phyloP scores from a whole-genome alignment of 202 grass and related monocot species.

The Brachypodium distachyon region DNA sequence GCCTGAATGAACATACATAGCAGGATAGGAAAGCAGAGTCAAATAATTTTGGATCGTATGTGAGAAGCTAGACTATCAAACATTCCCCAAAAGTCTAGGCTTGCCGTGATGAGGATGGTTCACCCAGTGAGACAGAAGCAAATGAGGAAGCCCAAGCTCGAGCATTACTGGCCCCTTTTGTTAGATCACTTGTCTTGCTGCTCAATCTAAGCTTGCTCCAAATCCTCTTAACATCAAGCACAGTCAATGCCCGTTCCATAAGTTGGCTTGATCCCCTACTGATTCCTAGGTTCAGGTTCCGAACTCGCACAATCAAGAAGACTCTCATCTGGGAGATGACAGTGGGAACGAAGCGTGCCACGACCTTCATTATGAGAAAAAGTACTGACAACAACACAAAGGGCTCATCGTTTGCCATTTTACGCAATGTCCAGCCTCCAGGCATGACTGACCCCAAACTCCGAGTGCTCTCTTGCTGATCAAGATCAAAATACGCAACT shows the following conservation, averaged over 20 bases:
- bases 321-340: constrained; percentile 44
- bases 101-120: constrained; percentile 58
- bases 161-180: constrained; percentile 73
- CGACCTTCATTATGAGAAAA: constrained; percentile 56
- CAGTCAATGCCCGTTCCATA: constrained; percentile 44
- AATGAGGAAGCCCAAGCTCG: constrained; percentile 88
- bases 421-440: constrained; percentile 29
- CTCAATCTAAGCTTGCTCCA: constrained; percentile 71
- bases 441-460: constrained; percentile 20
- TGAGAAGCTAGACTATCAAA: constrained; percentile 36
- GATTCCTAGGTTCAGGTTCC: constrained; percentile 52
- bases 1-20: constrained; percentile 32
- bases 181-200: constrained; percentile 64
- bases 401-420: constrained; percentile 47
- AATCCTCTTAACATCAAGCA: constrained; percentile 70
- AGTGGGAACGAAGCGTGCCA: constrained; percentile 29
- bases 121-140: constrained; percentile 84
- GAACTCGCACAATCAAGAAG: constrained; percentile 54
- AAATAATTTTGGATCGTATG: constrained; percentile 20
- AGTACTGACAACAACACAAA: constrained; percentile 50
- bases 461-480: constrained; percentile 25
- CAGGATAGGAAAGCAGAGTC: constrained; percentile 22
- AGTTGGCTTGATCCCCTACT: constrained; percentile 57
- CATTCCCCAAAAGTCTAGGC: constrained; percentile 21
- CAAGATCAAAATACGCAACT: constrained; percentile 48